phyloP scores from a whole-genome alignment of 2,329 filamentous ascomycete species.

The Peltaster fructicola region DNA sequence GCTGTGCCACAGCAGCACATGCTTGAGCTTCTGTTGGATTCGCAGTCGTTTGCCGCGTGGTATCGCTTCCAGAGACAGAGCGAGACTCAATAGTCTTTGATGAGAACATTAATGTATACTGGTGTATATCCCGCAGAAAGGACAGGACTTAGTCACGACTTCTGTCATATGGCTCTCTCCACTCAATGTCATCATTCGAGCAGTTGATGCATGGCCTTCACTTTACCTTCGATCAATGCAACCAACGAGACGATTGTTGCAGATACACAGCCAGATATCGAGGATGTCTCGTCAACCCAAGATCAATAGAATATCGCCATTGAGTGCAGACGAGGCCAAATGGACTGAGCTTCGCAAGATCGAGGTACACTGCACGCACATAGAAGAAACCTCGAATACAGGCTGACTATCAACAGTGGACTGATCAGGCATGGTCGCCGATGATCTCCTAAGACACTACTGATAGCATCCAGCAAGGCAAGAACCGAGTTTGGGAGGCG shows the following conservation, averaged over 20 bases:
- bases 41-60: too few relatives aligned
- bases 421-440: slow-evolving; percentile 15
- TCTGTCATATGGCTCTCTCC: too few relatives aligned
- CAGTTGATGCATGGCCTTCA: too few relatives aligned
- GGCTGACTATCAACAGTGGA: slow-evolving; percentile 14
- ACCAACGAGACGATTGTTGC: slow-evolving; percentile 7
- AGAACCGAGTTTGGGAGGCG: slow-evolving; percentile 31
- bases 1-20: too few relatives aligned
- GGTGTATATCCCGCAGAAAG: too few relatives aligned
- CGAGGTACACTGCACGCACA: slow-evolving; percentile 14
- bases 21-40: too few relatives aligned
- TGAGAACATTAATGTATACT: too few relatives aligned
- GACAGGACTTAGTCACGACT: too few relatives aligned
- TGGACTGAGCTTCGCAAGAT: slow-evolving; percentile 41
- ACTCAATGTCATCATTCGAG: too few relatives aligned
- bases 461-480: slow-evolving; percentile 22
- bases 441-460: not conserved
- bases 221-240: too few relatives aligned
- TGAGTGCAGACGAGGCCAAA: slow-evolving; percentile 34
- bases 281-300: slow-evolving; percentile 27
- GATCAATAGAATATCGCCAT: slow-evolving; percentile 30
- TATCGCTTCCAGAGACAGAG: too few relatives aligned
- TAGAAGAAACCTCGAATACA: not conserved
- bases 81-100: too few relatives aligned
- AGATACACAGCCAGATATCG: slow-evolving; percentile 7